Base-by-base conservation (phyloP, 768 basidiomycete species). In the Suillus subluteus region DNA sequence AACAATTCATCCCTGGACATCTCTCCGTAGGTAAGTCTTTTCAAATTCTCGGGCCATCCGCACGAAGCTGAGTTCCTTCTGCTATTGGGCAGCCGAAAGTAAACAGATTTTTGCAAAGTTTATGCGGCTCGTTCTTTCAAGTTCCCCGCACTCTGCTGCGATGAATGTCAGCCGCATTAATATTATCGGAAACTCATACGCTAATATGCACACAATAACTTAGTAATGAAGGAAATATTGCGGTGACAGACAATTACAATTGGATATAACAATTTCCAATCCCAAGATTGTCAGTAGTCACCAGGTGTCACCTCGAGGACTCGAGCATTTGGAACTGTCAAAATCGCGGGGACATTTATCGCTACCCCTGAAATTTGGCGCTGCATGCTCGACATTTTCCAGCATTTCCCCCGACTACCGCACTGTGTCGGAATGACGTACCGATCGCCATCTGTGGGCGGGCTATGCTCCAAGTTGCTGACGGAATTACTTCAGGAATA, bases 361-460 rank as follows among this genome's bases (percentile, higher is more conserved):
- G 41, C 41, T 61, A 21, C 59, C 59, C 41, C 26, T 41, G 26
- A 40, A 26, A 38, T 21, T 12, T 35, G 18, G 32, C 54, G 21
- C 54, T 30, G 18, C 32, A 21, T 21, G 12, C 26, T 61, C 13
- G 41, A 30, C 38, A 8, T 32, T 12, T 61, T 26, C 26, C 26
- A 61, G 18, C 40, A 2, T 56, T 56, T 43, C 58, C 41, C 59
- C 59, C 59, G 59, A 61, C 59, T 13, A 18, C 59, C 59, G 59
- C 41, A 32, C 23, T 4, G 18, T 18, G 43, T 43, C 18, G 41
- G 26, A 30, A 61, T 61, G 59, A 43, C 30, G 59, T 61, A 61
- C 40, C 59, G 59, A 44, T 26, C 26, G 59, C 37, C 30, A 30
- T 8, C 8, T 16, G 15, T 13, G 35, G 8, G 23, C 5, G 5